Percentiles rank a stretch among this genome's conserved stretches.
These are phyloP conservation scores for Geotrichum citri-aurantii DNA, from an alignment of 1,139 yeast species.

Conservation along the genomic window DNA sequence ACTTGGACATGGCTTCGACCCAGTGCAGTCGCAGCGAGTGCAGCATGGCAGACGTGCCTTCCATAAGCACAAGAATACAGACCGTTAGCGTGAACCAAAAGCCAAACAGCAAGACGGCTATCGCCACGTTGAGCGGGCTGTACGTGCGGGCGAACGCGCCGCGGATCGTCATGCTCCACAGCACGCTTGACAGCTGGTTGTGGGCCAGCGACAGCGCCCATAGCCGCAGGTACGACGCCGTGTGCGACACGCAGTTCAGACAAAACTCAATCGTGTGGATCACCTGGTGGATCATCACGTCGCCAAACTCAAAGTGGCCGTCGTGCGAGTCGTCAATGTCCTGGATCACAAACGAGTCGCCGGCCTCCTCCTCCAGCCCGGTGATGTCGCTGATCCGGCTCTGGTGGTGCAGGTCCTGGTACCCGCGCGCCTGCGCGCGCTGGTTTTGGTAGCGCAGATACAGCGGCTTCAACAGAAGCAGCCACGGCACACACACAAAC, in stretches of 20 bases:
- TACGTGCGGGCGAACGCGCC: conserved; percentile 66
- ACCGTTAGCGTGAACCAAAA: conserved; percentile 94
- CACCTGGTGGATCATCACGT: conserved; percentile 93
- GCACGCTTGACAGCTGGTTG: conserved; percentile 86
- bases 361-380: conserved; percentile 34
- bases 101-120: conserved; percentile 75
- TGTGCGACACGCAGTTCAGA: conserved; percentile 93
- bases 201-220: conserved; percentile 99
- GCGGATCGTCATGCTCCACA: conserved; percentile 93
- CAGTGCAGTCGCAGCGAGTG: conserved; percentile 95
- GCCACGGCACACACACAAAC: conserved; percentile 90
- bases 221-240: conserved; percentile 91
- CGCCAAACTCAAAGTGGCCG: conserved; percentile 73
- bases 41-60: conserved; percentile 98
- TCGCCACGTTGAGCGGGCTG: conserved; percentile 65
- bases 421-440: conserved; percentile 26
- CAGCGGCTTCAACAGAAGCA: conserved; percentile 81
- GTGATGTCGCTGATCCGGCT: conserved; percentile 24
- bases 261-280: conserved; percentile 98
- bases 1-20: conserved; percentile 99
- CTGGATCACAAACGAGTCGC: conserved; percentile 27
- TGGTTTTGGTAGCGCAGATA: conserved; percentile 48
- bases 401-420: conserved; percentile 24
- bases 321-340: conserved; percentile 44
- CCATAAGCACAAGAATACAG: conserved; percentile 90